Percentiles rank a stretch among this genome's conserved stretches.
Evolutionary conservation across 306 rosid species (phyloP).

Genomic region (Cucumis melo): DNA sequence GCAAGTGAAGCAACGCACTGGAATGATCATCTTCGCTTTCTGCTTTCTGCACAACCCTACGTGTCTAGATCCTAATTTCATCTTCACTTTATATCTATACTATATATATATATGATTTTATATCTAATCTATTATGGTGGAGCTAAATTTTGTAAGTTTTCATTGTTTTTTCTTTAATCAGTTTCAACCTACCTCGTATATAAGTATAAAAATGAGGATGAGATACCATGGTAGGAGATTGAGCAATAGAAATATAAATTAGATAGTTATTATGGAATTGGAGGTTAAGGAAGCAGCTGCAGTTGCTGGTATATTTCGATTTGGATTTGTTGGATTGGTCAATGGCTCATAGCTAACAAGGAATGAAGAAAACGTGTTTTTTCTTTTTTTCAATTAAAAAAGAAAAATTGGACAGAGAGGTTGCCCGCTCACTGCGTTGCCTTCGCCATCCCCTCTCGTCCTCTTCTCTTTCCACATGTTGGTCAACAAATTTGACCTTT

Average conservation of each 20-base stretch:
- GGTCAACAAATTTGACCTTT: not conserved
- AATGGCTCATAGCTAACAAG: no score
- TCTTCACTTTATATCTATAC: no score
- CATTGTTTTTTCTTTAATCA: no score
- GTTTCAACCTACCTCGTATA: no score
- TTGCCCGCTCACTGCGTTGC: not conserved
- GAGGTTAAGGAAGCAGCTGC: not conserved
- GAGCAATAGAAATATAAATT: no score
- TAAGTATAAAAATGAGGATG: no score
- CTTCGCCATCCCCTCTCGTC: not conserved
- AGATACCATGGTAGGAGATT: no score
- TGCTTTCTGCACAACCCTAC: not conserved
- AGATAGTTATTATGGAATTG: not conserved
- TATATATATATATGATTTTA: no score
- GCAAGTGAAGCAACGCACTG: conserved; percentile 83
- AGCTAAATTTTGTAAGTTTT: no score
- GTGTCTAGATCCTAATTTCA: not conserved
- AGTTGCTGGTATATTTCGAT: no score
- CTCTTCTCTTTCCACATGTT: not conserved
- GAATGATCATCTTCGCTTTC: conserved; percentile 50
- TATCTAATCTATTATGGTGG: no score
- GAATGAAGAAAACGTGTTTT: not conserved
- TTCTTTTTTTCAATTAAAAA: not conserved
- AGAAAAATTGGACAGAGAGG: not conserved
- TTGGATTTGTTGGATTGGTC: not conserved